phyloP scores from a whole-genome alignment of 257 asterid genomes.

The Solanum sejunctum region DNA sequence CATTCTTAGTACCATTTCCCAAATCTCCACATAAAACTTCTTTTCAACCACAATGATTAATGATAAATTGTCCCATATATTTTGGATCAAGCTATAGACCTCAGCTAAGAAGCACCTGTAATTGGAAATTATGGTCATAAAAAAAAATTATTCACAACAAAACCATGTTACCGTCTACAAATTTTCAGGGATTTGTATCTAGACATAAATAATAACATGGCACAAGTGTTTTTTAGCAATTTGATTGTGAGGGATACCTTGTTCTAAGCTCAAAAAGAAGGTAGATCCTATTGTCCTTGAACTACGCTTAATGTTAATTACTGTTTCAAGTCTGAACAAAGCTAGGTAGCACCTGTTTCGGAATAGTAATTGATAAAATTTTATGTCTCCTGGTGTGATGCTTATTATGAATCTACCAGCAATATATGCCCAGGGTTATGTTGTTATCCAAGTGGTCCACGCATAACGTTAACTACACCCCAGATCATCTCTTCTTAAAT shows the following conservation, averaged over 20 bases:
- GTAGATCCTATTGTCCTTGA: background rate
- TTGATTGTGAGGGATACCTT: background rate
- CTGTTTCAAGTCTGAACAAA: background rate
- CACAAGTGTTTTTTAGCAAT: background rate
- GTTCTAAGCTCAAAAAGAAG: background rate
- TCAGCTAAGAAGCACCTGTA: background rate
- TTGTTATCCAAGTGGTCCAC: background rate
- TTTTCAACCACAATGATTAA: background rate
- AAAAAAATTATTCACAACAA: background rate
- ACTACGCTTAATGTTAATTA: background rate
- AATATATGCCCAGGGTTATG: background rate
- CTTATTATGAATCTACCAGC: background rate
- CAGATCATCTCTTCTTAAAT: background rate
- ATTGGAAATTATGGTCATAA: background rate
- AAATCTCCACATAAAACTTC: background rate
- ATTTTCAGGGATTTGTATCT: background rate
- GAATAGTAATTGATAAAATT: background rate
- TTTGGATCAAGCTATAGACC: slow-evolving; percentile 29
- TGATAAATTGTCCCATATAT: slow-evolving; percentile 1
- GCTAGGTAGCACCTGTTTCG: background rate
- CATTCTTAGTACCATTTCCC: background rate
- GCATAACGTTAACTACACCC: background rate
- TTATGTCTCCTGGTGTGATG: background rate
- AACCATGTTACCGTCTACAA: background rate
- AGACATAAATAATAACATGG: background rate